Base-by-base conservation (phyloP, 371 early-diverging fungal genomes). In the Cokeromyces recurvatus region DNA sequence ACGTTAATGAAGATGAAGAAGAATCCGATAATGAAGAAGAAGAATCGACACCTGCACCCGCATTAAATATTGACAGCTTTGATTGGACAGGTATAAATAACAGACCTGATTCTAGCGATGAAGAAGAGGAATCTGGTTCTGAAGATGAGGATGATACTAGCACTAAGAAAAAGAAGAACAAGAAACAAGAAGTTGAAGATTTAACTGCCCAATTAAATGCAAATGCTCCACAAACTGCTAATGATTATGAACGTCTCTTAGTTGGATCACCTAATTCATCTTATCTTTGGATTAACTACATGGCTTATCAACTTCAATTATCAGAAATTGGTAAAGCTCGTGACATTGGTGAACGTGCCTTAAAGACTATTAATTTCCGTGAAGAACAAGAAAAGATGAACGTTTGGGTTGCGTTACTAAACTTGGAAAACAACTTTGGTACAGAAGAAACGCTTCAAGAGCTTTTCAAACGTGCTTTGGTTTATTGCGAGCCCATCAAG, bases 221-320 rank as follows among this genome's bases (percentile, higher is more conserved):
- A 2, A 62, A 60, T 21, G 76, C 83, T 25, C 84, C 84, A 17
- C 79, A 83, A 56, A 70, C 71, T 1, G 71, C 76, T 7, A 66
- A 67, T 16, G 87, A 96, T 59, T 97, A 85, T 59, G 97, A 98
- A 57, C 84, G 94, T 39, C 64, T 94, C 29, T 51, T 98, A 32
- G 74, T 98, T 25, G 92, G 91, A 8, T 92, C 94, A 21, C 98
- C 98, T 57, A 91, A 94, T 76, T 87, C 89, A 25, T 97, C 97
- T 12, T 92, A 82, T 75, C 53, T 97, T 45, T 98, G 98, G 98
- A 90, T 98, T 59, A 91, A 95, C 68, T 98, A 91, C 62, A 98
- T 98, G 97, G 94, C 97, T 4, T 91, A 89, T 75, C 91, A 91
- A 51, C 74, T 95, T 4, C 84, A 94, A 48, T 67, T 94, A 49